phyloP scores from a whole-genome alignment of 495 filamentous ascomycete species.

The Aspergillus carlsbadensis region DNA sequence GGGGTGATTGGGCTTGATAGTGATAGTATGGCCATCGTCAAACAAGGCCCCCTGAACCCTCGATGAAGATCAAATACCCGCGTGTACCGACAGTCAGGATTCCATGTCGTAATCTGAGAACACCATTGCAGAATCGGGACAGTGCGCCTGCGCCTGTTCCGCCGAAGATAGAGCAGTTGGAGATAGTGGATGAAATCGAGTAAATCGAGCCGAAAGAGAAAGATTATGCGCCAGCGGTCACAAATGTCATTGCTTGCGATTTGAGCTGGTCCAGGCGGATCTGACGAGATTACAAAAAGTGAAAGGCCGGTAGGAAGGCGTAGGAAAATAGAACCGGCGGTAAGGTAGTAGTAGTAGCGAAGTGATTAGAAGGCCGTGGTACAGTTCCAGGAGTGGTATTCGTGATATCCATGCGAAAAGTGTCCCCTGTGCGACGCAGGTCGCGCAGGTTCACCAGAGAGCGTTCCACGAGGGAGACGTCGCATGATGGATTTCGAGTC shows the following conservation, averaged over 20 bases:
- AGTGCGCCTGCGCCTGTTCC: constrained; percentile 23
- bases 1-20: constrained; percentile 15
- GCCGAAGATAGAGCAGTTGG: constrained; percentile 1
- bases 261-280: constrained; percentile 12
- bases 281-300: constrained; percentile 12
- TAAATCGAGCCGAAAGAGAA: background rate
- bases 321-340: constrained; percentile 18
- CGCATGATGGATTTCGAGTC: constrained; percentile 21
- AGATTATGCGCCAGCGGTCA: constrained; percentile 9
- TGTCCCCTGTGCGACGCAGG: constrained; percentile 21
- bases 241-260: constrained; percentile 16
- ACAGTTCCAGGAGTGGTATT: constrained; percentile 25
- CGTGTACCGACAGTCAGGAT: constrained; percentile 10
- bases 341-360: constrained; percentile 14
- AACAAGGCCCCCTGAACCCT: constrained; percentile 8
- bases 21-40: constrained; percentile 7
- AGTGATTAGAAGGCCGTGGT: constrained; percentile 22
- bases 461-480: background rate
- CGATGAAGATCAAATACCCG: constrained; percentile 14
- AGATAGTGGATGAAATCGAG: constrained; percentile 18
- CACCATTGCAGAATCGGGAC: constrained; percentile 19
- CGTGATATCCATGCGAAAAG: constrained; percentile 36
- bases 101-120: constrained; percentile 18
- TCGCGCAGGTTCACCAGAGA: constrained; percentile 17
- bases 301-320: constrained; percentile 13